phyloP scores from a whole-genome alignment of 2,329 filamentous ascomycete species.

The Lasiodiplodia citricola region DNA sequence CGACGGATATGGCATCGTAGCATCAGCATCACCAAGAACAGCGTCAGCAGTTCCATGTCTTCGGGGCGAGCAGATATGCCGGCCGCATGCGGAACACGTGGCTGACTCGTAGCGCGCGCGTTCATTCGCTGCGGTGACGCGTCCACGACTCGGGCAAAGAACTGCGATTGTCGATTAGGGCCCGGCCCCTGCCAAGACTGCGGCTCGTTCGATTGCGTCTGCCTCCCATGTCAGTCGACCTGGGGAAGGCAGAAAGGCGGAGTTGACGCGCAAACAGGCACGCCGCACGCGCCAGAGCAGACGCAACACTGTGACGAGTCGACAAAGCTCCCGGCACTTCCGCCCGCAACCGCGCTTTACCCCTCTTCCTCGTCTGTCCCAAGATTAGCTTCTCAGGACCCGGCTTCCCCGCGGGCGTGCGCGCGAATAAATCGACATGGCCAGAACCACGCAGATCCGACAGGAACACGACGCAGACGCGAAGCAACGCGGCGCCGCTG shows the following conservation, averaged over 20 bases:
- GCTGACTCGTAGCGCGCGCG: not conserved
- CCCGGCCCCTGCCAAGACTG: slow-evolving; percentile 21
- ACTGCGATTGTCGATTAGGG: not conserved
- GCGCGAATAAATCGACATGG: slow-evolving; percentile 2
- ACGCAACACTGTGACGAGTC: slow-evolving; percentile 22
- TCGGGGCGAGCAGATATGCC: not conserved
- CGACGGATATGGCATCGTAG: not conserved
- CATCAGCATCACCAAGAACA: not conserved
- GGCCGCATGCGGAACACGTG: not conserved
- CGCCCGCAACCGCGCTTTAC: not conserved
- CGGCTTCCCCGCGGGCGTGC: not conserved
- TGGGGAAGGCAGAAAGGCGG: slow-evolving; percentile 5
- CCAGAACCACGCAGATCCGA: slow-evolving; percentile 17
- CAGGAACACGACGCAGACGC: slow-evolving; percentile 6
- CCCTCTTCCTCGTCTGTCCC: not conserved
- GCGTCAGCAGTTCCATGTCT: not conserved
- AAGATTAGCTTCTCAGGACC: not conserved
- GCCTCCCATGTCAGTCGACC: slow-evolving; percentile 10
- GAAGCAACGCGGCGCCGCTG: slow-evolving; percentile 1
- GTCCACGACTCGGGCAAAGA: not conserved
- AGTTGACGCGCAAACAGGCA: slow-evolving; percentile 7
- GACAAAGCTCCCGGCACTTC: not conserved
- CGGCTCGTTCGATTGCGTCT: slow-evolving; percentile 5
- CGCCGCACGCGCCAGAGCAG: slow-evolving; percentile 12
- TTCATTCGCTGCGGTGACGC: not conserved